A percentile compares a stretch with the other conserved stretches of the same genome.
Conservation (phyloP, 805 yeast genomes). For the Candida gorgasii region DNA sequence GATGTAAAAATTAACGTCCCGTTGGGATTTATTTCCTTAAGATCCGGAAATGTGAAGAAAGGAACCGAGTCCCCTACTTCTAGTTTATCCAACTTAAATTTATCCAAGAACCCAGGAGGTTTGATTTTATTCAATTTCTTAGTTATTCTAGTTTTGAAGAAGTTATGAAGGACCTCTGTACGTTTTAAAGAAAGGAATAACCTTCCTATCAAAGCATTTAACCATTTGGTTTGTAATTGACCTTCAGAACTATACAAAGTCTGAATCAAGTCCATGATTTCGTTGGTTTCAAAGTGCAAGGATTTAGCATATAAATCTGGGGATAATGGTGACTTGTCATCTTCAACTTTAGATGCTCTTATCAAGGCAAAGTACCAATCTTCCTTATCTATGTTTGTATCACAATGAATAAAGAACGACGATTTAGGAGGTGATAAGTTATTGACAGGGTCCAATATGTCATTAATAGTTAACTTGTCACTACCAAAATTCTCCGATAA, state of each 20-base stretch:
- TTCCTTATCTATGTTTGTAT: constrained; percentile 80
- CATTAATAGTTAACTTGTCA: constrained; percentile 23
- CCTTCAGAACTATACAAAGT: constrained; percentile 80
- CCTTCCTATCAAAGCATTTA: constrained; percentile 85
- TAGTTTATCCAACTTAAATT: constrained; percentile 70
- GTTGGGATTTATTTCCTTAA: constrained; percentile 72
- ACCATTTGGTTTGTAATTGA: constrained; percentile 83
- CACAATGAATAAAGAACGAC: constrained; percentile 66
- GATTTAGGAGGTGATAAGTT: constrained; percentile 36
- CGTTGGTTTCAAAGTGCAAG: constrained; percentile 66
- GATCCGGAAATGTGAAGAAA: constrained; percentile 66
- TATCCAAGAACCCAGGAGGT: constrained; percentile 85
- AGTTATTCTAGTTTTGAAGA: constrained; percentile 58
- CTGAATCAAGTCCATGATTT: constrained; percentile 73
- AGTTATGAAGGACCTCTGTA: constrained; percentile 64
- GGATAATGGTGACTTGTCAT: constrained; percentile 20
- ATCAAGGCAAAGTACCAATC: constrained; percentile 89
- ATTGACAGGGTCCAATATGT: constrained; percentile 23
- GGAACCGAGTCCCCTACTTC: constrained; percentile 84
- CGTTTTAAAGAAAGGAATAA: constrained; percentile 73
- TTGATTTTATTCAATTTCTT: constrained; percentile 77
- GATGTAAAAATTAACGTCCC: constrained; percentile 68
- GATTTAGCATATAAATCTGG: constrained; percentile 72
- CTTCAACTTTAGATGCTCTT: constrained; percentile 62
- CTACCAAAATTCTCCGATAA: constrained; percentile 20